These are phyloP conservation scores for Solanum lignicaule DNA, from an alignment of 257 asterid species.

Conservation along the genomic window DNA sequence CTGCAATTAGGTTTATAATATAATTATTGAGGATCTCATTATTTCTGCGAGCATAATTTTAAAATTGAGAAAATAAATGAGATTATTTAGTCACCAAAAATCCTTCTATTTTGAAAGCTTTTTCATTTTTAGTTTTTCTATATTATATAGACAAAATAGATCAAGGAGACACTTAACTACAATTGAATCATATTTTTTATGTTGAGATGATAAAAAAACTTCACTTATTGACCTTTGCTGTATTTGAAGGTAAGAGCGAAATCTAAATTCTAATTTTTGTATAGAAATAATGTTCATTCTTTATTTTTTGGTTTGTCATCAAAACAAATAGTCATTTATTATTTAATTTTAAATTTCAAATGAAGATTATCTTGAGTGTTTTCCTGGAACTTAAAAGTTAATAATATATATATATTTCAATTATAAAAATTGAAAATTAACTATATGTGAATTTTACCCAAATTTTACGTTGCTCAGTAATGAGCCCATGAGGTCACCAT, in stretches of 20 bases:
- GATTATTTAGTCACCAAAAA: background rate
- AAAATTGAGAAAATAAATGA: background rate
- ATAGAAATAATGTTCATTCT: background rate
- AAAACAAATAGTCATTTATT: background rate
- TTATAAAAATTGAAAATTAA: background rate
- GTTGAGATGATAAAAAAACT: background rate
- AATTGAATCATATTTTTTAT: background rate
- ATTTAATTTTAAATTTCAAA: background rate
- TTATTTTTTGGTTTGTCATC: background rate
- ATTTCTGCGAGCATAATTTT: background rate
- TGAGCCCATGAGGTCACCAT: background rate
- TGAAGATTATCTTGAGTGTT: background rate
- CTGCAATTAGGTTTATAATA: background rate
- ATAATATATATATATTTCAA: too few species aligned
- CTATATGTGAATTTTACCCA: background rate
- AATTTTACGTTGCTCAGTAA: background rate
- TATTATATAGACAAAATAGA: background rate
- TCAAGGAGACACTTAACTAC: background rate
- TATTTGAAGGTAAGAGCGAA: background rate
- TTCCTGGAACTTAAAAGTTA: background rate
- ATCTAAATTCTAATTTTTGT: background rate
- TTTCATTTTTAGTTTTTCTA: background rate
- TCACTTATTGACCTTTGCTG: background rate
- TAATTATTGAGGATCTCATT: background rate
- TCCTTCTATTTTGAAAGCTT: background rate